phyloP scores from a whole-genome alignment of 805 yeast species.

The Cyberlindnera euphorbiae region DNA sequence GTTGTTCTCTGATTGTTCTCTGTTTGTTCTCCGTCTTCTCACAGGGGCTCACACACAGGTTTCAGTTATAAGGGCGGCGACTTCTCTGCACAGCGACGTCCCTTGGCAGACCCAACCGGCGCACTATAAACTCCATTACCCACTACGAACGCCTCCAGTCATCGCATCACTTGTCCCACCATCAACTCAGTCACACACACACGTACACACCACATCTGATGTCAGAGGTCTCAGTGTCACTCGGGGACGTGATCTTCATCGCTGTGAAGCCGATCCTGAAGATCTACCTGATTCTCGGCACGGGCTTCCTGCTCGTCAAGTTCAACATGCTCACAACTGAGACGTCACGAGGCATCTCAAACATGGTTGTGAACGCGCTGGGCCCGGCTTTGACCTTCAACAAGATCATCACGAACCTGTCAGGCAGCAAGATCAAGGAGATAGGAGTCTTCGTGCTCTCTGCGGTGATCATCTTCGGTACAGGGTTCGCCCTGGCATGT shows the following conservation, averaged over 20 bases:
- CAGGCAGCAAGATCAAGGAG: slow-evolving; percentile 46
- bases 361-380: slow-evolving; percentile 47
- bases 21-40: no score
- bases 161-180: no score
- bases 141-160: no score
- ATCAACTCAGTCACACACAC: no score
- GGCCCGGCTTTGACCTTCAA: slow-evolving; percentile 51
- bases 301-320: slow-evolving; percentile 20
- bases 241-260: slow-evolving; percentile 21
- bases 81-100: no score
- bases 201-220: background rate
- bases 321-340: slow-evolving; percentile 40
- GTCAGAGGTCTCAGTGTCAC: background rate
- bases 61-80: no score
- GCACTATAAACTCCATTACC: no score
- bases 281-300: slow-evolving; percentile 21
- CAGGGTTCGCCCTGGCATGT: slow-evolving; percentile 37
- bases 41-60: no score
- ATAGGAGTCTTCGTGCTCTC: slow-evolving; percentile 39
- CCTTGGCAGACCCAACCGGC: no score
- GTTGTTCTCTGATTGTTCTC: no score
- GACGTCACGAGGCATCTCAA: slow-evolving; percentile 47
- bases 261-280: slow-evolving; percentile 25
- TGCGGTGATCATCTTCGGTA: slow-evolving; percentile 28
- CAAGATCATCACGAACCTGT: slow-evolving; percentile 46